Conservation (phyloP, 108 stramenopile genomes). For the Cyclotella baltica region DNA sequence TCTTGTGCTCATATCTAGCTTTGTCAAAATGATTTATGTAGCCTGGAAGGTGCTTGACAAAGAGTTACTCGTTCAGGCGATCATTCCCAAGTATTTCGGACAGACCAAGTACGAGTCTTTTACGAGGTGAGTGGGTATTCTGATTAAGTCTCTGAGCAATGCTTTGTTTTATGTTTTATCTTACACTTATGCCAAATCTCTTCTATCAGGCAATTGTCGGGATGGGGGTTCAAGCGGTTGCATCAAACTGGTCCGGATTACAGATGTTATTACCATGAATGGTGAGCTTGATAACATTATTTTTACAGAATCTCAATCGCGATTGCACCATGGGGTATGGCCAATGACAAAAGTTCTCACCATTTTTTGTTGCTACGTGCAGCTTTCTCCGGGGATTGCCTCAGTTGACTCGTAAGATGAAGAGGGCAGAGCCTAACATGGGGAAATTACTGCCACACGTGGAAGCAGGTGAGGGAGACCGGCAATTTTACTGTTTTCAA, state of each 20-base stretch:
- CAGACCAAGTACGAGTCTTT: constrained; percentile 61
- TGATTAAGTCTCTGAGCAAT: too few relatives aligned
- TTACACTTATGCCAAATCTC: too few relatives aligned
- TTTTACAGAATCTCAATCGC: too few relatives aligned
- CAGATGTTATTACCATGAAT: constrained; percentile 40
- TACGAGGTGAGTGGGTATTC: too few relatives aligned
- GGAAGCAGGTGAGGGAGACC: too few relatives aligned
- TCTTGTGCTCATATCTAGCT: too few relatives aligned
- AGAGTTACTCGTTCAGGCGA: constrained; percentile 29
- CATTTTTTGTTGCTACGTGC: neutral
- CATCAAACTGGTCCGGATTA: constrained; percentile 37
- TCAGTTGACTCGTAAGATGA: constrained; percentile 35
- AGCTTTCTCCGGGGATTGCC: constrained; percentile 37
- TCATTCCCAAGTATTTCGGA: constrained; percentile 64
- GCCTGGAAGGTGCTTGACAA: constrained; percentile 28
- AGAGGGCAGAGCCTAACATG: constrained; percentile 22
- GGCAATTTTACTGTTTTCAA: too few relatives aligned
- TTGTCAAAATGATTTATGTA: too few relatives aligned
- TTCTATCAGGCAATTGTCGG: constrained; percentile 37
- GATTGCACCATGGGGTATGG: neutral
- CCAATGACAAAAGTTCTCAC: neutral
- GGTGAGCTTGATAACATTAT: neutral
- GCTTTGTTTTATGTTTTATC: too few relatives aligned
- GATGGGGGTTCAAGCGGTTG: constrained; percentile 45
- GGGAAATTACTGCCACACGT: constrained; percentile 28